Conservation (phyloP, 164 flowering plant species). For the Stephania yunnanensis region DNA sequence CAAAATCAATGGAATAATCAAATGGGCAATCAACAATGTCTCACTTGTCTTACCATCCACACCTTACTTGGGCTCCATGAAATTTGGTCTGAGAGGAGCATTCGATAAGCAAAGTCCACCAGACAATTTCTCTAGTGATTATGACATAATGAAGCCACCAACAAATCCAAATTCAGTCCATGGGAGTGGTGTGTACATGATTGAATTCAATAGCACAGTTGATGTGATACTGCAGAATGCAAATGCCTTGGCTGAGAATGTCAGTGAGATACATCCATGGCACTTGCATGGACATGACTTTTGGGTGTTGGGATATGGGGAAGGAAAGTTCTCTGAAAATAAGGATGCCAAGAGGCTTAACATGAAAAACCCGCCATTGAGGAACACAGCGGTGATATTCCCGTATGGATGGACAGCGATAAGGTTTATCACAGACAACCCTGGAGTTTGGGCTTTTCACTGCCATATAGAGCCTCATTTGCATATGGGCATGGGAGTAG, state of each 20-base stretch:
- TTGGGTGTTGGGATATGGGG: constrained; percentile 90
- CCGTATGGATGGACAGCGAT: constrained; percentile 96
- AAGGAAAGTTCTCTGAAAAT: constrained; percentile 45
- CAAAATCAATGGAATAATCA: constrained; percentile 52
- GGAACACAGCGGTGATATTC: constrained; percentile 63
- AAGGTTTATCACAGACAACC: constrained; percentile 78
- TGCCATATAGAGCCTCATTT: constrained; percentile 94
- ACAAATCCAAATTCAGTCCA: constrained; percentile 42
- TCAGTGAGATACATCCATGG: constrained; percentile 91
- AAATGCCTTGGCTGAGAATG: constrained; percentile 37
- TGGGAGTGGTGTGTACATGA: constrained; percentile 49
- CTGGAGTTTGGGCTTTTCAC: constrained; percentile 94
- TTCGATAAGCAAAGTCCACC: constrained; percentile 43
- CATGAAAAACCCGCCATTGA: constrained; percentile 61
- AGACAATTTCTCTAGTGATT: constrained; percentile 31
- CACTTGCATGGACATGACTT: constrained; percentile 94
- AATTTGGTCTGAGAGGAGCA: constrained; percentile 31
- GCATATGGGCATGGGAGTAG: constrained; percentile 96
- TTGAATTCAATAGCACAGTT: constrained; percentile 35
- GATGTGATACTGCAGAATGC: constrained; percentile 89
- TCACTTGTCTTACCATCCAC: constrained; percentile 68
- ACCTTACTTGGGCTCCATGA: constrained; percentile 71
- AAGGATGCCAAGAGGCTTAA: constrained; percentile 40
- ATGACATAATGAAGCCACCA: constrained; percentile 54
- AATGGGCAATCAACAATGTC: constrained; percentile 84